Conservation (phyloP, 257 asterid species). For the Misopates orontium region DNA sequence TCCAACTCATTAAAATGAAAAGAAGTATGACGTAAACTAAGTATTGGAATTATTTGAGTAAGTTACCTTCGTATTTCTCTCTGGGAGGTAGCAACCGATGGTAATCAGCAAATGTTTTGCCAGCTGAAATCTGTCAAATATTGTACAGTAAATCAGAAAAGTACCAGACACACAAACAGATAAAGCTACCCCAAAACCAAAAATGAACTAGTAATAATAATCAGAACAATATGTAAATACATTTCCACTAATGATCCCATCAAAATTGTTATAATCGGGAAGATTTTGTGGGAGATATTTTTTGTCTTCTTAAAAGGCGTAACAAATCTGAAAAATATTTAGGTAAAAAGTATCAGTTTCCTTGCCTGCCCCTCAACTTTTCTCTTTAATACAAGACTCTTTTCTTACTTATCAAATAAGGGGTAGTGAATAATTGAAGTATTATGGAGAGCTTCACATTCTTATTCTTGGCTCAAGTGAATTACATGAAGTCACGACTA, state of each 20-base stretch:
- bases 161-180: conserved; percentile 7
- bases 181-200: neutral
- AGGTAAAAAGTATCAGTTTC: too few relatives aligned
- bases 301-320: too few relatives aligned
- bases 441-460: too few relatives aligned
- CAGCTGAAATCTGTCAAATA: conserved; percentile 53
- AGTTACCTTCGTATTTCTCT: conserved; percentile 67
- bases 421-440: too few relatives aligned
- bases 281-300: too few relatives aligned
- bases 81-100: conserved; percentile 77
- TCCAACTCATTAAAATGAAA: conserved; percentile 1
- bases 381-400: neutral
- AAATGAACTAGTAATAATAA: neutral
- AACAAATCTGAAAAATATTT: too few relatives aligned
- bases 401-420: neutral
- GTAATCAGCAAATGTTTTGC: conserved; percentile 58
- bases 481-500: too few relatives aligned
- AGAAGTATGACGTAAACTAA: neutral
- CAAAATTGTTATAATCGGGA: neutral
- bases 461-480: too few relatives aligned
- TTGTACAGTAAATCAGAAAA: conserved; percentile 4
- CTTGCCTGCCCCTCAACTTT: too few relatives aligned
- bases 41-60: neutral
- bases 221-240: neutral
- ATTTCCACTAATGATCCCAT: neutral